Conservation (phyloP, 2,329 filamentous ascomycete species). For the Thelonectria blattea region DNA sequence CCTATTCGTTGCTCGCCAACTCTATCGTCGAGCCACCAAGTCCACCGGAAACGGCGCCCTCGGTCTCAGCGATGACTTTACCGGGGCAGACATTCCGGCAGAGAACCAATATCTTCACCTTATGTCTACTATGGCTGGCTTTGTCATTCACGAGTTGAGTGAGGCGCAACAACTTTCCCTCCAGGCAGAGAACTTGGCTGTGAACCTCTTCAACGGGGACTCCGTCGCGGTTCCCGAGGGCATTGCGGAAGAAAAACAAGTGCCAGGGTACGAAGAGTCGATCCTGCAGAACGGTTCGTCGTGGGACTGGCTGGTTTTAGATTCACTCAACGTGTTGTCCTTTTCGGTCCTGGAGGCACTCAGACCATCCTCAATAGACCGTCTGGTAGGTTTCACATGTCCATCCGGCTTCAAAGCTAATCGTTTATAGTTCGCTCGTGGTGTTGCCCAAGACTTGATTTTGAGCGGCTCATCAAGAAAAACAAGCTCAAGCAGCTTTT, state of each 20-base stretch:
- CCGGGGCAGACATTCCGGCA: slow-evolving; percentile 33
- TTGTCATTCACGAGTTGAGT: slow-evolving; percentile 45
- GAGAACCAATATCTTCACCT: slow-evolving; percentile 46
- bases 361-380: slow-evolving; percentile 41
- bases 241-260: slow-evolving; percentile 13
- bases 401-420: slow-evolving; percentile 15
- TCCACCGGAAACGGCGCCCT: slow-evolving; percentile 33
- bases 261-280: not conserved
- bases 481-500: slow-evolving; percentile 14
- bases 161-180: slow-evolving; percentile 46
- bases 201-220: slow-evolving; percentile 48
- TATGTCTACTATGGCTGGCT: slow-evolving; percentile 45
- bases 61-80: slow-evolving; percentile 43
- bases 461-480: slow-evolving; percentile 35
- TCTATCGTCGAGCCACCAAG: slow-evolving; percentile 51
- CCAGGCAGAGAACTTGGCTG: slow-evolving; percentile 41
- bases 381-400: slow-evolving; percentile 41
- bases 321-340: slow-evolving; percentile 44
- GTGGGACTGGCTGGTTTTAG: slow-evolving; percentile 43
- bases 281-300: slow-evolving; percentile 27
- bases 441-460: slow-evolving; percentile 45
- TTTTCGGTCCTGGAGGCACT: slow-evolving; percentile 48
- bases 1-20: slow-evolving; percentile 45
- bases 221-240: slow-evolving; percentile 28
- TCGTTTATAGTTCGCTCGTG: slow-evolving; percentile 43